Evolutionary conservation across 108 stramenopile species (phyloP).

Genomic region (Aurantiochytrium sp.): DNA sequence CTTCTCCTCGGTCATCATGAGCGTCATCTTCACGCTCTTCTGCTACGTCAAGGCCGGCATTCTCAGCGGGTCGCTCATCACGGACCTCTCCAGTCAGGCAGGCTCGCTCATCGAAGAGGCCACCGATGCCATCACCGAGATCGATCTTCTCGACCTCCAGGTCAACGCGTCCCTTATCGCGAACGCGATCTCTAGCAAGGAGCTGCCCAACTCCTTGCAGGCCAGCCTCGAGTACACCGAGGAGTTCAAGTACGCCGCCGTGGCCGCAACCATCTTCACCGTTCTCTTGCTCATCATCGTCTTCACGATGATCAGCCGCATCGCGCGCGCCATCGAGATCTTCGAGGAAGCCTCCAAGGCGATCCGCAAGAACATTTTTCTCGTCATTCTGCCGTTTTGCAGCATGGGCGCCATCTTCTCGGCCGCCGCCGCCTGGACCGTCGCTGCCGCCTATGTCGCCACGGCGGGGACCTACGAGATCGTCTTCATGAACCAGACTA

Average conservation of each 20-base stretch:
- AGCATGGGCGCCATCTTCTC: neutral
- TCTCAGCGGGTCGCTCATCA: neutral
- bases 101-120: neutral
- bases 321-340: slow-evolving; percentile 13
- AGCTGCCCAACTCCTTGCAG: neutral
- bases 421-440: neutral
- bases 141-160: neutral
- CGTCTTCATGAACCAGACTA: neutral
- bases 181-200: neutral
- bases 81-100: neutral
- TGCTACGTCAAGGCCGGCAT: slow-evolving; percentile 19
- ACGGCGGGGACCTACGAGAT: neutral
- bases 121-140: neutral
- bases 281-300: neutral
- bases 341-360: slow-evolving; percentile 5
- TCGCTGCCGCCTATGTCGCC: neutral
- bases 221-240: neutral
- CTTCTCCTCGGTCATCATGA: neutral
- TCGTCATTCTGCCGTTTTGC: neutral
- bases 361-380: neutral
- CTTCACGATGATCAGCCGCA: neutral
- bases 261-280: neutral
- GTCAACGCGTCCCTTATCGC: neutral
- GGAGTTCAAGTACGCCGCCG: neutral
- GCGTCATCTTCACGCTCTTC: neutral